Evolutionary conservation across 2,329 filamentous ascomycete genomes (phyloP), one percentile per base, ranked within the genome.

Genomic region (Sporothrix luriei): DNA sequence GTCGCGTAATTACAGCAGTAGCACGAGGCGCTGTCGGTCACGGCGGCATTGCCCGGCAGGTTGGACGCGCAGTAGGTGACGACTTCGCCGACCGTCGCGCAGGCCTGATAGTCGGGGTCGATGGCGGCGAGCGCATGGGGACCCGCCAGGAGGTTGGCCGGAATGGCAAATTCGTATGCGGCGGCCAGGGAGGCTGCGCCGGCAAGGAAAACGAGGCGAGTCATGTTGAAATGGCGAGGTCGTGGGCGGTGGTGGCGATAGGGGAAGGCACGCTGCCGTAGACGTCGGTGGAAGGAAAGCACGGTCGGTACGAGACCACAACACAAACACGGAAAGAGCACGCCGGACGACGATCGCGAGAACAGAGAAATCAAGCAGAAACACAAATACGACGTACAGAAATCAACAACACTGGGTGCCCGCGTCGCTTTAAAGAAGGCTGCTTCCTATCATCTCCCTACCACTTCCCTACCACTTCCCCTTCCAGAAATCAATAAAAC

Each of bases 1-100:
- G 65, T 54, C 33, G 33, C 49, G 10, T 57, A 62, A 6, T 61
- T 33, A 62, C 76, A 78, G 70, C 76, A 78, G n/a, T 73, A 48
- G 61, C 76, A 78, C 2, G 57, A 51, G n/a, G 68, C 66, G 24
- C 62, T 61, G 16, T 68, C 71, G 2, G 40, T 61, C 2, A n/a
- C 51, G 14, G 72, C 66, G 1, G 70, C 72, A 2, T 61, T 64
- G 11, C 55, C n/a, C 19, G 68, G 70, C 52, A 73, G 71, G 14
- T 67, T 69, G 9, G 51, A 29, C 48, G 57, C 55, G 66, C 75
- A 76, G 46, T 54, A 66, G 16, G 19, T 38, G 38, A 75, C 33
- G 55, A 75, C 21, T 55, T 62, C 57, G 29, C 72, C 69, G 55
- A 70, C 72, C 14, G 68, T 70, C 49, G 66, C 57, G 54, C 75